These are phyloP conservation scores for Penicillium occitanis DNA, from an alignment of 2,329 filamentous ascomycete species.

Conservation along the genomic window DNA sequence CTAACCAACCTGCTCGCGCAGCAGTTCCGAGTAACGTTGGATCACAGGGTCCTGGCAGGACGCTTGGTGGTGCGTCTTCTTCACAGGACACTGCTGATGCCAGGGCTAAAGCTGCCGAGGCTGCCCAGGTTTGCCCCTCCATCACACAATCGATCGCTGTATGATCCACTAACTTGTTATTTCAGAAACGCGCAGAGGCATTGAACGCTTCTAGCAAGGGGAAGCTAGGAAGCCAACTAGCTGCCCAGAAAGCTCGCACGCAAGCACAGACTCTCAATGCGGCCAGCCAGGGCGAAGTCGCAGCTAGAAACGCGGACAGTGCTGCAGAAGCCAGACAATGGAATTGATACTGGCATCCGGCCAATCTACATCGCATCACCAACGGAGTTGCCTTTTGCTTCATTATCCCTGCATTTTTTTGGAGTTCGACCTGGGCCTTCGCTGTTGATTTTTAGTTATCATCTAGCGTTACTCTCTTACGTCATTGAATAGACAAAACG, in stretches of 20 bases:
- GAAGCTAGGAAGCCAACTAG: constrained; percentile 69
- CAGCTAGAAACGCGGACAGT: constrained; percentile 67
- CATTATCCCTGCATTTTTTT: background rate
- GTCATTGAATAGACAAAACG: background rate
- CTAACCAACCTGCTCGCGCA: constrained; percentile 51
- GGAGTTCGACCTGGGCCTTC: background rate
- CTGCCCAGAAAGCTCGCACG: constrained; percentile 74
- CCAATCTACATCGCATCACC: background rate
- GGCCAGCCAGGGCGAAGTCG: constrained; percentile 64
- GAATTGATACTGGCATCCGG: constrained; percentile 44
- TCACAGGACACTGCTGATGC: constrained; percentile 55
- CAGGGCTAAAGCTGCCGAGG: constrained; percentile 70
- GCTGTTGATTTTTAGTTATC: background rate
- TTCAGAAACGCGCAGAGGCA: constrained; percentile 65
- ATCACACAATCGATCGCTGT: constrained; percentile 9
- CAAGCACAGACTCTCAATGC: constrained; percentile 66
- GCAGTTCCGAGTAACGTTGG: constrained; percentile 48
- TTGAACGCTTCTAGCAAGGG: constrained; percentile 53
- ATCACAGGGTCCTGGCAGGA: constrained; percentile 54
- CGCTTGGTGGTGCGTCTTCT: constrained; percentile 58
- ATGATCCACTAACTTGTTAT: background rate
- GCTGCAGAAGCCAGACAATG: constrained; percentile 58
- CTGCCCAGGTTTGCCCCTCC: constrained; percentile 70
- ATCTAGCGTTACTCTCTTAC: constrained; percentile 1
- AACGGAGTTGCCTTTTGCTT: background rate